Percentiles rank a stretch among this genome's conserved stretches.
Evolutionary conservation across 371 early-diverging fungal species (phyloP).

Genomic region (Saksenaea oblongispora): DNA sequence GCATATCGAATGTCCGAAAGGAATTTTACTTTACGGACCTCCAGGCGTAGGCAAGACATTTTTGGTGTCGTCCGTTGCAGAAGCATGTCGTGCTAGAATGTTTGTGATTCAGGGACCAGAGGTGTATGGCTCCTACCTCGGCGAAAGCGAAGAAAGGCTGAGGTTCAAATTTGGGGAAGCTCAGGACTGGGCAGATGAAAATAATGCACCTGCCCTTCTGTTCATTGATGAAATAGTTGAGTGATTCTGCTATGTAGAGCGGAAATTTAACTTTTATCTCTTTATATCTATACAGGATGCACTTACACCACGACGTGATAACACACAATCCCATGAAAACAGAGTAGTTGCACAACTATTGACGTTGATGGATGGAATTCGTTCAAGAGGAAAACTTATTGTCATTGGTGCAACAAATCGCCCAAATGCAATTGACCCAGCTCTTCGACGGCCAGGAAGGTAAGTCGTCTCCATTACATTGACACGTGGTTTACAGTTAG

Average conservation of each 20-base stretch:
- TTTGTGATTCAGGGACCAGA: slow-evolving; percentile 85
- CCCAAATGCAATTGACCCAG: slow-evolving; percentile 97
- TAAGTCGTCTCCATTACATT: slow-evolving; percentile 28
- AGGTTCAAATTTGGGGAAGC: slow-evolving; percentile 87
- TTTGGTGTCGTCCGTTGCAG: slow-evolving; percentile 71
- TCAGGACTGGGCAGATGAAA: slow-evolving; percentile 37
- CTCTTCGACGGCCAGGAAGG: slow-evolving; percentile 96
- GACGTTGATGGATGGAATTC: slow-evolving; percentile 96
- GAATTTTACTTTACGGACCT: slow-evolving; percentile 89
- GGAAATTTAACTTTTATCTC: background rate
- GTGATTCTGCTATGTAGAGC: background rate
- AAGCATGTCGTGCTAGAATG: slow-evolving; percentile 62
- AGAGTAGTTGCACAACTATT: slow-evolving; percentile 96
- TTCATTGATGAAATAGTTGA: slow-evolving; percentile 99
- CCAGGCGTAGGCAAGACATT: slow-evolving; percentile 97
- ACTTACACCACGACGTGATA: slow-evolving; percentile 86
- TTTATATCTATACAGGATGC: slow-evolving; percentile 77
- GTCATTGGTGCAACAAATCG: slow-evolving; percentile 99
- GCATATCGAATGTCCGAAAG: slow-evolving; percentile 83
- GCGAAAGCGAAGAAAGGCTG: slow-evolving; percentile 93
- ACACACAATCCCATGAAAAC: slow-evolving; percentile 77
- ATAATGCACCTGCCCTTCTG: slow-evolving; percentile 72
- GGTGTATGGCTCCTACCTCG: slow-evolving; percentile 86
- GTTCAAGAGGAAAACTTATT: slow-evolving; percentile 68
- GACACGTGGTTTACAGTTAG: background rate